Evolutionary conservation across 1,139 yeast genomes (phyloP).

Genomic region (Schizosaccharomyces versatilis): DNA sequence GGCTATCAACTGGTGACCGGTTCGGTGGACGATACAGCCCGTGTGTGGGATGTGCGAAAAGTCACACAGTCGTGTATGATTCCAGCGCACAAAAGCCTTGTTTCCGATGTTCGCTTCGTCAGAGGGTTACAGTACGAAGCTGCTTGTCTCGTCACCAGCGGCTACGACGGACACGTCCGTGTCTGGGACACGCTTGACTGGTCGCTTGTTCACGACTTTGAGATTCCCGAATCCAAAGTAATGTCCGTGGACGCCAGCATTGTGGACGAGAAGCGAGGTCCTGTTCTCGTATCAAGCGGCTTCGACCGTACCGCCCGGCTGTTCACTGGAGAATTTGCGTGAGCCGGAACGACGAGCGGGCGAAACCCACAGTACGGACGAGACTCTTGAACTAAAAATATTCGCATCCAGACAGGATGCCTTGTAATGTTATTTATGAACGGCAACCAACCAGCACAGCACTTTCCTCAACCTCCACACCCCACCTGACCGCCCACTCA

Average conservation of each 20-base stretch:
- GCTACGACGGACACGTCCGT: slow-evolving; percentile 36
- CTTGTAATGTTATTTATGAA: too few species aligned
- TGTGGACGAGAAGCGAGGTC: slow-evolving; percentile 18
- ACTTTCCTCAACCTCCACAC: too few species aligned
- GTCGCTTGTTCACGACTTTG: slow-evolving; percentile 32
- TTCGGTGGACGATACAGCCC: slow-evolving; percentile 60
- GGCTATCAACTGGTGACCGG: slow-evolving; percentile 65
- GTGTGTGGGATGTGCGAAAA: slow-evolving; percentile 68
- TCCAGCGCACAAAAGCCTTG: slow-evolving; percentile 56
- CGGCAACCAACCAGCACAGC: too few species aligned
- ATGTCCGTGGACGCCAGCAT: slow-evolving; percentile 39
- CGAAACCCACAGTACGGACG: too few species aligned
- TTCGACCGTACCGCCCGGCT: slow-evolving; percentile 44
- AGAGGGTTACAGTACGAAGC: slow-evolving; percentile 12
- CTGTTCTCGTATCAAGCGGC: slow-evolving; percentile 39
- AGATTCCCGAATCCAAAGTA: slow-evolving; percentile 49
- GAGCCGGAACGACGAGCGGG: too few species aligned
- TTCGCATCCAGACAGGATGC: too few species aligned
- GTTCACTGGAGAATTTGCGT: too few species aligned
- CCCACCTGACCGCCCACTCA: too few species aligned
- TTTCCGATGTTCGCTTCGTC: slow-evolving; percentile 43
- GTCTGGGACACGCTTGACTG: slow-evolving; percentile 55
- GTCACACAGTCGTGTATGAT: slow-evolving; percentile 29
- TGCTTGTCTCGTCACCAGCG: slow-evolving; percentile 29
- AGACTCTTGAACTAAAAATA: too few species aligned